Evolutionary conservation across 2,329 filamentous ascomycete species (phyloP).

Genomic region (Remersonia thermophila): DNA sequence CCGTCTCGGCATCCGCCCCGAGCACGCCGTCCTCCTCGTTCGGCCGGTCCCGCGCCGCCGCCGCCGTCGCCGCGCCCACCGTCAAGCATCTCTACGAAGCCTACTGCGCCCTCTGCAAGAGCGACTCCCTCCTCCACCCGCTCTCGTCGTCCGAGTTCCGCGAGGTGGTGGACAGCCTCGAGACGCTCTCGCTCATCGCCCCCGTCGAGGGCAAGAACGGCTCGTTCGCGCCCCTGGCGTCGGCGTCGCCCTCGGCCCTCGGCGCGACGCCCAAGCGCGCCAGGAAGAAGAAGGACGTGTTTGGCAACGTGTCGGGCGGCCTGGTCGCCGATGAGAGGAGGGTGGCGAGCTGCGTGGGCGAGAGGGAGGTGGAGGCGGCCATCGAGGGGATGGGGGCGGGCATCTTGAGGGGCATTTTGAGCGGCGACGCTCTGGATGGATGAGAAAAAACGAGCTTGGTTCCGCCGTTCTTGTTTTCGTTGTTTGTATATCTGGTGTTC

Average conservation of each 20-base stretch:
- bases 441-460: too few relatives aligned
- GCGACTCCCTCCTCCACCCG: slow-evolving; percentile 79
- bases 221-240: slow-evolving; percentile 35
- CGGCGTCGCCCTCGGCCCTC: slow-evolving; percentile 44
- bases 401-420: slow-evolving; percentile 50
- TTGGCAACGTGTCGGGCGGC: slow-evolving; percentile 20
- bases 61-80: slow-evolving; percentile 51
- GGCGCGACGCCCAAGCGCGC: slow-evolving; percentile 44
- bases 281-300: slow-evolving; percentile 41
- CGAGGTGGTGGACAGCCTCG: slow-evolving; percentile 79
- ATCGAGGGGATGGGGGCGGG: slow-evolving; percentile 50
- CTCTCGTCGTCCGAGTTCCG: slow-evolving; percentile 87
- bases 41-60: slow-evolving; percentile 9
- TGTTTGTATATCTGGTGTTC: too few relatives aligned
- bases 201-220: slow-evolving; percentile 58
- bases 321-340: slow-evolving; percentile 54
- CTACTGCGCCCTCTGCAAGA: slow-evolving; percentile 71
- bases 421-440: slow-evolving; percentile 44
- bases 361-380: slow-evolving; percentile 63
- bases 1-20: slow-evolving; percentile 7
- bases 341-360: slow-evolving; percentile 67
- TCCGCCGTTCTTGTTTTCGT: too few relatives aligned
- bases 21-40: slow-evolving; percentile 41
- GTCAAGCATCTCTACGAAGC: slow-evolving; percentile 74
- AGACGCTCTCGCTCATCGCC: slow-evolving; percentile 71